phyloP scores from a whole-genome alignment of 75 land plant genomes.

The Azolla pinnata region DNA sequence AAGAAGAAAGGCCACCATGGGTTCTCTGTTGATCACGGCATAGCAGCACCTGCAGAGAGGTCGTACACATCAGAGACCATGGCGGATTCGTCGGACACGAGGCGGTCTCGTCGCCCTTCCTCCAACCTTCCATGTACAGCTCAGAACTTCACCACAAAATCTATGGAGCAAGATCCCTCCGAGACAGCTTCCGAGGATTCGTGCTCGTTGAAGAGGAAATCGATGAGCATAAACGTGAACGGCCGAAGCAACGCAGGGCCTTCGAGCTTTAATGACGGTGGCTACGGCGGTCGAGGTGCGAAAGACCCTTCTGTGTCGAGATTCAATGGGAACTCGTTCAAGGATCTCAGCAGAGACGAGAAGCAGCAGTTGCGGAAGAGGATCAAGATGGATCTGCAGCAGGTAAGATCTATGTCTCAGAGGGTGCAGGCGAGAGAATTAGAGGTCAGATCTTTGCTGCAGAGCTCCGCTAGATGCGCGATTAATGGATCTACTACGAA shows the following conservation, averaged over 20 bases:
- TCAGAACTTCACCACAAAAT: neutral
- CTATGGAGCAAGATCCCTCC: neutral
- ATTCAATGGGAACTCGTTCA: slow-evolving; percentile 21
- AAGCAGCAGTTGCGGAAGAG: slow-evolving; percentile 27
- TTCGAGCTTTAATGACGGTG: slow-evolving; percentile 1
- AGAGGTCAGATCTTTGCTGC: neutral
- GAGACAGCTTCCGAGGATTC: slow-evolving; percentile 40
- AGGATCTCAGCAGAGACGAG: slow-evolving; percentile 20
- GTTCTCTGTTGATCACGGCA: neutral
- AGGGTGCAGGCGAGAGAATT: slow-evolving; percentile 34
- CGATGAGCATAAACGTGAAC: neutral
- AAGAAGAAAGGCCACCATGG: neutral
- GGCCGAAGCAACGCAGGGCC: neutral
- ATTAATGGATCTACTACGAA: slow-evolving; percentile 2
- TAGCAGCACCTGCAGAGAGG: slow-evolving; percentile 1
- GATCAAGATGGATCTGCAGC: slow-evolving; percentile 36
- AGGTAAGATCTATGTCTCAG: slow-evolving; percentile 22
- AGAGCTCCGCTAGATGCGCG: neutral
- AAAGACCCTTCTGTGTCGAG: no score
- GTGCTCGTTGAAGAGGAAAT: slow-evolving; percentile 28
- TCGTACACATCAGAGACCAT: slow-evolving; percentile 5
- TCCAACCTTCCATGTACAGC: neutral
- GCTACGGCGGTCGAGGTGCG: no score
- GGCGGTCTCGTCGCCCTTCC: neutral
- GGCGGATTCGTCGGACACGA: neutral